Evolutionary conservation across 1,284 basidiomycete species (phyloP).

Genomic region (Ustilago lituana): DNA sequence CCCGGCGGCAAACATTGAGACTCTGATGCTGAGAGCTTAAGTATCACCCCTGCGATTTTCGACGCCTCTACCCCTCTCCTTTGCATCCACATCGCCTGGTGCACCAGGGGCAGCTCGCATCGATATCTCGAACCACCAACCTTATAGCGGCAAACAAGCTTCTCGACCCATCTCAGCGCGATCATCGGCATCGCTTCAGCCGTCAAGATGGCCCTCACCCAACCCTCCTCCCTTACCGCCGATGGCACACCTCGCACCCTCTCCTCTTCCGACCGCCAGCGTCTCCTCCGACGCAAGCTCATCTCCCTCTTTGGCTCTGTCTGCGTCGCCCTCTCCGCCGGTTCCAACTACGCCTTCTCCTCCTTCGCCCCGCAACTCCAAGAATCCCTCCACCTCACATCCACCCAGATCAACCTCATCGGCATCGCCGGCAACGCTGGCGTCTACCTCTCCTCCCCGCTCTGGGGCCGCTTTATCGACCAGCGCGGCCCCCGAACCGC

Average conservation of each 20-base stretch:
- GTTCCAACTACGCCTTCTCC: conserved; percentile 66
- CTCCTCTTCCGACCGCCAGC: conserved; percentile 6
- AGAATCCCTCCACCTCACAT: conserved; percentile 62
- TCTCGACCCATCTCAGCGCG: too few species aligned
- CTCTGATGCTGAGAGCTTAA: too few species aligned
- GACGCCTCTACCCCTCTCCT: too few species aligned
- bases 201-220: conserved; percentile 6
- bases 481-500: conserved; percentile 57
- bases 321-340: conserved; percentile 63
- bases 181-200: too few species aligned
- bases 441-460: conserved; percentile 63
- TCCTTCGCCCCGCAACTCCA: conserved; percentile 68
- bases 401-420: conserved; percentile 67
- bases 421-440: conserved; percentile 68
- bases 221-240: neutral
- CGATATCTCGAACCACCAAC: too few species aligned
- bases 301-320: conserved; percentile 62
- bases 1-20: too few species aligned
- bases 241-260: conserved; percentile 1
- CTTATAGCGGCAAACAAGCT: too few species aligned
- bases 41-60: too few species aligned
- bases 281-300: conserved; percentile 31
- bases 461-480: conserved; percentile 64
- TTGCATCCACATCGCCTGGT: too few species aligned
- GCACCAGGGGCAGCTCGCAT: too few species aligned